These are phyloP conservation scores for Neophaeococcomyces aloes DNA, from an alignment of 2,329 filamentous ascomycete species.

Conservation along the genomic window DNA sequence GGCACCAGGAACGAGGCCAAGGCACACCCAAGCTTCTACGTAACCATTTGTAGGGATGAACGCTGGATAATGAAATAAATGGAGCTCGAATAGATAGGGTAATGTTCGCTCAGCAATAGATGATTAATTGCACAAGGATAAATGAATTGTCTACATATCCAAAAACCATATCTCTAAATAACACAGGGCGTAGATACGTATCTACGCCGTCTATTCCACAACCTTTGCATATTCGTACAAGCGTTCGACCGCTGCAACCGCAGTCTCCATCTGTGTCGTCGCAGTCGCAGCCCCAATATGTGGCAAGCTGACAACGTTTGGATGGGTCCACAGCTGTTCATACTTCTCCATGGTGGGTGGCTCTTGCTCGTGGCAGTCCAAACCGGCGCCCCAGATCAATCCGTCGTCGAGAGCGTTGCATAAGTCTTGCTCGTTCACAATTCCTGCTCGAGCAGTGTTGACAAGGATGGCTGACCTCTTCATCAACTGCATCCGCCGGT, in stretches of 20 bases:
- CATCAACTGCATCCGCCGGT: slow-evolving; percentile 27
- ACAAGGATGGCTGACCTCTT: slow-evolving; percentile 32
- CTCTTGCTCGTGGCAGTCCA: slow-evolving; percentile 34
- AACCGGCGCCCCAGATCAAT: slow-evolving; percentile 31
- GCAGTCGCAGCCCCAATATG: slow-evolving; percentile 39
- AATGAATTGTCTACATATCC: no score
- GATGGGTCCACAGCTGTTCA: slow-evolving; percentile 25
- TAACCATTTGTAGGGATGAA: no score
- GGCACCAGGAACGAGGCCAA: no score
- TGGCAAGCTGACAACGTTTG: slow-evolving; percentile 34
- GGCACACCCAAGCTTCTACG: no score
- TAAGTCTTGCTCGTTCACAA: slow-evolving; percentile 31
- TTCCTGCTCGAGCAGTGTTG: slow-evolving; percentile 33
- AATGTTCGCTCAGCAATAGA: no score
- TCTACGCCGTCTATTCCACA: no score
- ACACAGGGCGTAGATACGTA: no score
- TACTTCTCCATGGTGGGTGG: slow-evolving; percentile 30
- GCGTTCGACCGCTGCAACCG: slow-evolving; percentile 28
- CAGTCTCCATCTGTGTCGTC: slow-evolving; percentile 29
- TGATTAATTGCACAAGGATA: no score
- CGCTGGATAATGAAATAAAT: no score
- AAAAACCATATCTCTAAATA: no score
- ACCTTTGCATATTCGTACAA: slow-evolving; percentile 22
- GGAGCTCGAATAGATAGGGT: no score
- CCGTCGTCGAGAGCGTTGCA: slow-evolving; percentile 25